Conservation (phyloP, 1,284 basidiomycete species). For the Trichosporon faecale region DNA sequence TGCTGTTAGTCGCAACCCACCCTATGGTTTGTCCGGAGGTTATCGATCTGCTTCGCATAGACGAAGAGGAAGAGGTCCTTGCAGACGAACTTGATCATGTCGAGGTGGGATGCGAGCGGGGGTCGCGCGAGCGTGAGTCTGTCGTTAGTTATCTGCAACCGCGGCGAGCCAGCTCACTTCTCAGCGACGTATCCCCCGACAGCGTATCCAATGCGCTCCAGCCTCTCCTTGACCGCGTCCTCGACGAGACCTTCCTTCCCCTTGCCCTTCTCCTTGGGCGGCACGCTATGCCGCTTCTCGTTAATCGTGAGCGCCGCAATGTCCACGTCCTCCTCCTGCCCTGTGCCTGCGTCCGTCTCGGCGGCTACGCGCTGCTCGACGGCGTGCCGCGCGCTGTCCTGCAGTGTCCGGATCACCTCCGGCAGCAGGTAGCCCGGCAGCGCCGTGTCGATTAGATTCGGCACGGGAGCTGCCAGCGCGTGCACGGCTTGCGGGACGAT, state of each 20-base stretch:
- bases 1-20: constrained; percentile 53
- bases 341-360: constrained; percentile 28
- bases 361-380: constrained; percentile 56
- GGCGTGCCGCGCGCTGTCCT: constrained; percentile 67
- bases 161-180: constrained; percentile 57
- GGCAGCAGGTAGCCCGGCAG: constrained; percentile 82
- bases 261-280: constrained; percentile 26
- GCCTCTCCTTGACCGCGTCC: constrained; percentile 63
- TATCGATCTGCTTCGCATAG: constrained; percentile 80
- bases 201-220: constrained; percentile 80
- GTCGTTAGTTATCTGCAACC: constrained; percentile 16
- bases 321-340: constrained; percentile 33
- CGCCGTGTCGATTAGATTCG: constrained; percentile 63
- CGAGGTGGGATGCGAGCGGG: constrained; percentile 76
- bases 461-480: constrained; percentile 47
- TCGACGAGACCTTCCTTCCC: constrained; percentile 58
- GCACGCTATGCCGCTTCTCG: constrained; percentile 1
- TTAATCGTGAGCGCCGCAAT: constrained; percentile 17
- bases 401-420: constrained; percentile 68
- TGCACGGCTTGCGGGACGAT: constrained; percentile 44
- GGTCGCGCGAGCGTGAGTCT: constrained; percentile 72
- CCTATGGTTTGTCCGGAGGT: constrained; percentile 87
- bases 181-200: constrained; percentile 83
- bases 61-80: constrained; percentile 68
- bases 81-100: constrained; percentile 91